Percentiles rank a stretch among this genome's conserved stretches.
phyloP scores from a whole-genome alignment of 176 grass and related monocot species.

The Avena sativa region DNA sequence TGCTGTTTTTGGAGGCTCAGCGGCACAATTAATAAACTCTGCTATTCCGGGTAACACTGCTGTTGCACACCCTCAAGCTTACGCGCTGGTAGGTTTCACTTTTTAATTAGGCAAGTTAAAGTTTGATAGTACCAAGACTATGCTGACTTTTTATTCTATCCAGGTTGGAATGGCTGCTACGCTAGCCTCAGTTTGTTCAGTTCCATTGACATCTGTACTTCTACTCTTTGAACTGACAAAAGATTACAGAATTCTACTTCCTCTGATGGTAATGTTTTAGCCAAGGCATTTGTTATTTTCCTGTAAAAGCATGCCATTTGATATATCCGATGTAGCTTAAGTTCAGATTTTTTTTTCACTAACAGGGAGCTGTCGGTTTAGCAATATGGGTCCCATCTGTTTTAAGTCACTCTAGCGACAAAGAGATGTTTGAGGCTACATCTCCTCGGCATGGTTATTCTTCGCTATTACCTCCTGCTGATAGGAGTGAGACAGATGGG shows the following conservation, averaged over 20 bases:
- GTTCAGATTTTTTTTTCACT: conserved; percentile 29
- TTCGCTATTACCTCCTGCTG: conserved; percentile 59
- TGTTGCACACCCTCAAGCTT: conserved; percentile 97
- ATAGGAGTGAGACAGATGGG: conserved; percentile 59
- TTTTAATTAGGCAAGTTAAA: conserved; percentile 30
- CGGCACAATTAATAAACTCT: conserved; percentile 90
- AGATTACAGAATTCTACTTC: conserved; percentile 97
- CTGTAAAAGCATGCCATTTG: conserved; percentile 32
- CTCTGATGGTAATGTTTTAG: conserved; percentile 78
- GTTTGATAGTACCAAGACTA: neutral
- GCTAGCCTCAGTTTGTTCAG: conserved; percentile 91
- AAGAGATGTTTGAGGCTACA: conserved; percentile 55
- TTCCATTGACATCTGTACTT: conserved; percentile 89
- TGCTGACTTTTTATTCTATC: conserved; percentile 35
- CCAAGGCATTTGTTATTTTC: conserved; percentile 26
- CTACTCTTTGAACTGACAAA: conserved; percentile 98
- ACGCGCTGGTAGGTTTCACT: conserved; percentile 77
- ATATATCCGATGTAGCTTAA: conserved; percentile 18
- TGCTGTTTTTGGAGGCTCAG: conserved; percentile 97
- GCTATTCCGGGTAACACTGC: conserved; percentile 91
- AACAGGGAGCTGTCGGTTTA: conserved; percentile 96
- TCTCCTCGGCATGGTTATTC: conserved; percentile 81
- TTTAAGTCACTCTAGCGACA: conserved; percentile 59
- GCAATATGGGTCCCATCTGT: conserved; percentile 99
- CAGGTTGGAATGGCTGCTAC: conserved; percentile 99